These are phyloP conservation scores for Mucor circinelloides DNA, from an alignment of 371 early-diverging fungal genomes.

Conservation along the genomic window DNA sequence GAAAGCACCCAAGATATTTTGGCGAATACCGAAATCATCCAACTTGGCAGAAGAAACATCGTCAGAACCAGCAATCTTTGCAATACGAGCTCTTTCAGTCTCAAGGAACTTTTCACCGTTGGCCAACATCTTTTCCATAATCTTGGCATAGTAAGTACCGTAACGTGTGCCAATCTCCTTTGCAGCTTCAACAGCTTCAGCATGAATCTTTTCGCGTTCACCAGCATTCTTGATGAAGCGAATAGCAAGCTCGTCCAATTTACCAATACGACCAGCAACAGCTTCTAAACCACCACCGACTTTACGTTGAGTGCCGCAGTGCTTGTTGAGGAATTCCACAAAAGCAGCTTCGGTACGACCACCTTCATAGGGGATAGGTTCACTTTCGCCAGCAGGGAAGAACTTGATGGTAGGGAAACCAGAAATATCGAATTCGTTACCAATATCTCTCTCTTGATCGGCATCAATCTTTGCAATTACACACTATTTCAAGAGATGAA, in stretches of 20 bases:
- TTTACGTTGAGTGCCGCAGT: slow-evolving; percentile 80
- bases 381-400: slow-evolving; percentile 74
- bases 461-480: slow-evolving; percentile 95
- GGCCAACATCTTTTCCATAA: slow-evolving; percentile 72
- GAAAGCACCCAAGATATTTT: slow-evolving; percentile 75
- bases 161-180: slow-evolving; percentile 34
- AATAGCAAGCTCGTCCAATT: slow-evolving; percentile 68
- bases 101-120: slow-evolving; percentile 60
- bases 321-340: slow-evolving; percentile 87
- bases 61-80: slow-evolving; percentile 65
- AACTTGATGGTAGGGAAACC: slow-evolving; percentile 90
- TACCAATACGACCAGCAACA: slow-evolving; percentile 67
- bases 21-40: slow-evolving; percentile 78
- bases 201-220: slow-evolving; percentile 41
- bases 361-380: slow-evolving; percentile 76
- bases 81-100: slow-evolving; percentile 71
- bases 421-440: slow-evolving; percentile 63
- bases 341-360: slow-evolving; percentile 83
- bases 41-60: slow-evolving; percentile 62
- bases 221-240: slow-evolving; percentile 57
- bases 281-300: slow-evolving; percentile 73
- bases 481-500: slow-evolving; percentile 32
- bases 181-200: slow-evolving; percentile 40
- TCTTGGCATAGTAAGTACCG: slow-evolving; percentile 74
- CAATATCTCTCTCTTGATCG: slow-evolving; percentile 57